These are phyloP conservation scores for Xylariaceae sp. DNA, from an alignment of 2,329 filamentous ascomycete genomes.

Conservation along the genomic window DNA sequence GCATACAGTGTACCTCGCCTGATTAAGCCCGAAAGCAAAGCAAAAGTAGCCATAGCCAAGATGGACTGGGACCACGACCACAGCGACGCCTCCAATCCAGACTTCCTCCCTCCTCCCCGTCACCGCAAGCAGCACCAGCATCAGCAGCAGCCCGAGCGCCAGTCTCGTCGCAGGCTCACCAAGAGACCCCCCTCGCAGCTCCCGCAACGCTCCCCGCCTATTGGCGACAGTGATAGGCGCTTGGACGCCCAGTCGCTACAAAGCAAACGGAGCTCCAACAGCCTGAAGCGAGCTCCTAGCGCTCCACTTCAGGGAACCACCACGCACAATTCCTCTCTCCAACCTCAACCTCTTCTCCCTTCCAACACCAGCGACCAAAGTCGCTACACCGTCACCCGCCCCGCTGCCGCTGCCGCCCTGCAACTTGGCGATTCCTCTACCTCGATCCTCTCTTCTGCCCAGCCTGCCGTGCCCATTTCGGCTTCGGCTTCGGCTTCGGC, in stretches of 20 bases:
- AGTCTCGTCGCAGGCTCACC: slow-evolving; percentile 53
- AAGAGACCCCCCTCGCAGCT: slow-evolving; percentile 49
- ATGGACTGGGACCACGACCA: slow-evolving; percentile 14
- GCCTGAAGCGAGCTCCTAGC: slow-evolving; percentile 55
- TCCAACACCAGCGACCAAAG: slow-evolving; percentile 19
- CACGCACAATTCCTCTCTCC: slow-evolving; percentile 42
- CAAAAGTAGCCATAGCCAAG: not conserved
- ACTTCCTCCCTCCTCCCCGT: not conserved
- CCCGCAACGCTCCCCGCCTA: slow-evolving; percentile 24
- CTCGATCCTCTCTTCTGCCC: slow-evolving; percentile 31
- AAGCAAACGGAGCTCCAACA: slow-evolving; percentile 60
- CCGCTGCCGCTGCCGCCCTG: slow-evolving; percentile 42
- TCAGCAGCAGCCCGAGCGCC: not conserved
- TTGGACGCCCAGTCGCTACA: slow-evolving; percentile 53
- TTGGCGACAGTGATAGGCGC: slow-evolving; percentile 44
- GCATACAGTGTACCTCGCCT: not conserved
- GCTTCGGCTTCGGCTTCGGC: slow-evolving; percentile 7
- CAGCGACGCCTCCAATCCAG: not conserved
- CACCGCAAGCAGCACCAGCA: not conserved
- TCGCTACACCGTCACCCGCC: slow-evolving; percentile 28
- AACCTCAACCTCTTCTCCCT: slow-evolving; percentile 38
- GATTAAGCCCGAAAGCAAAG: not conserved
- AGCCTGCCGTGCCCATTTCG: slow-evolving; percentile 20
- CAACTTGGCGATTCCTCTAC: slow-evolving; percentile 39
- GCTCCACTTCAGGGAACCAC: slow-evolving; percentile 42